Base-by-base conservation (phyloP, 192 early-diverging fungal genomes). In the Podila verticillata region DNA sequence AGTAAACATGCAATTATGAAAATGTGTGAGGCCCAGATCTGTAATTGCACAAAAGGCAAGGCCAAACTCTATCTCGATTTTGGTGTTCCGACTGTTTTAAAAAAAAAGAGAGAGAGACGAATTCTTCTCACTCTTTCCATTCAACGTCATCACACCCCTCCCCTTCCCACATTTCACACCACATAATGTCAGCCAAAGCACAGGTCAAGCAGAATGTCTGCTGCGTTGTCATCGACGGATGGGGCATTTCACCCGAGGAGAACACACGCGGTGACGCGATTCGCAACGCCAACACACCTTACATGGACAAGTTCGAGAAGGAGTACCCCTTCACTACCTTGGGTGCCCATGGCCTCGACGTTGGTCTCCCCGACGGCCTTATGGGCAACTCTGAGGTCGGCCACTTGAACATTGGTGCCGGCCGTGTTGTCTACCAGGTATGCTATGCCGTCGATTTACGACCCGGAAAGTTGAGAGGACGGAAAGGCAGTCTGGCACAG, bases 311-410 rank as follows among this genome's bases (percentile, higher is more conserved):
- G 26, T 83, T 99, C 10, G 91, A 91, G 68, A 86, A 90, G 75
- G 83, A 88, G 34, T 91, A 95, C 74, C 91, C 91, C 36, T 95
- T 85, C 77, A 92, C 92, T 20, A 86, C 88, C 49, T 86, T 99
- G 47, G 91, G 84, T 61, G 98, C 98, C n/a, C 96, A 99, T 75
- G 98, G 98, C 30, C 89, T 93, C 35, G 89, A 92, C 32, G 98
- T 99, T 57, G 98, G 98, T 61, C 89, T 99, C 35, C 97, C 97
- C 15, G 97, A 96, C n/a, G 98, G 96, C 10, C 89, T 99, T 63
- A 99, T 99, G 98, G 98, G 97, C 66, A 99, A 99, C 91, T 96
- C 95, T 51, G 98, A 99, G 85, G 98, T 99, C 51, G 98, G 98
- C 13, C 98, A 99, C 75, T 84, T 99, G 80, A 99, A 99, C 90